Base-by-base conservation (phyloP, 1,284 basidiomycete species). In the Ganoderma resinaceum region DNA sequence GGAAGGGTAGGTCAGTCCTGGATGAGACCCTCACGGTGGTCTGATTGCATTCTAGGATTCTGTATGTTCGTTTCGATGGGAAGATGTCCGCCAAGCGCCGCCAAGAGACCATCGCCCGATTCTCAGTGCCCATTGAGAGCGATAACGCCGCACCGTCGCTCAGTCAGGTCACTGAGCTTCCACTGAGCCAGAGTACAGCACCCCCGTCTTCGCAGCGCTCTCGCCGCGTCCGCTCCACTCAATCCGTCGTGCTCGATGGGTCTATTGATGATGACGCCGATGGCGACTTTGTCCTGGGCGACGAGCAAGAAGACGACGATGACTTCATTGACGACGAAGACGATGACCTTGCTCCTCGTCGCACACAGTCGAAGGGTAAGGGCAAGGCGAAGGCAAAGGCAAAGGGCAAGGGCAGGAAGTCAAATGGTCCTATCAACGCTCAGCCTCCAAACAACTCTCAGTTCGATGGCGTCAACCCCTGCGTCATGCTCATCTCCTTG, bases 401-500 rank as follows among this genome's bases (percentile, higher is more conserved):
- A 11, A 84, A 83, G 66, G 78, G 76, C 20, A 84, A 81, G 70
- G 76, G 73, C 11, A 71, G 61, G n/a, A 72, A 64, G 40, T 65
- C 72, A 40, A 61, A 66, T 3, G 53, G 55, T 26, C 62, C 35
- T 2, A 23, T 52, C 7, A 57, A 20, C 53, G 63, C 42, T 23
- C 49, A 40, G 18, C 49, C 68, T 2, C 40, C 63, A 20, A 37
- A 61, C 53, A n/a, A 62, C 33, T 31, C 26, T 61, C 38, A 62
- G 5, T 73, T 71, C 7, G 72, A 70, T 43, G 80, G 79, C 18
- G 78, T 77, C 35, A 93, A 90, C 76, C 93, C 95, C 1, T 86
- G 84, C 69, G 91, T 96, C 37, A 91, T 96, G 91, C 84, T 97
- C 62, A 93, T 97, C 65, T 96, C 95, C 8, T 83, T 97, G 73